A percentile compares a stretch with the other conserved stretches of the same genome.
These are phyloP conservation scores for Scutellaria galericulata DNA, from an alignment of 257 asterid species.

Conservation along the genomic window DNA sequence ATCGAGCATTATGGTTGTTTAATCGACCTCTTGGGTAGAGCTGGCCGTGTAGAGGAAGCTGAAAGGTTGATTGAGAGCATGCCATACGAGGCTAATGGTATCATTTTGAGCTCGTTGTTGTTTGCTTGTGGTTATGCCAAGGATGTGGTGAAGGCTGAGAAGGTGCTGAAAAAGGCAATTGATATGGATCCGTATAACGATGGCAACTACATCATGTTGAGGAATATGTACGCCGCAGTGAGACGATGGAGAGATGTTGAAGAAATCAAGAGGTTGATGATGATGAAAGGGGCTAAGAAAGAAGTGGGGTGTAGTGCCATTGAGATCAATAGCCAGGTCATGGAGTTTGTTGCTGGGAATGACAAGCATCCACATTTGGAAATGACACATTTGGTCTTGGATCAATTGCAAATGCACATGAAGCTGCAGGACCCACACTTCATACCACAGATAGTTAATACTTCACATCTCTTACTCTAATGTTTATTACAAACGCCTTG, in stretches of 20 bases:
- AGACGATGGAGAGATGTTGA: slow-evolving; percentile 90
- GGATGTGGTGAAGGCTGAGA: slow-evolving; percentile 81
- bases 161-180: slow-evolving; percentile 63
- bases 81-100: slow-evolving; percentile 93
- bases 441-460: not conserved
- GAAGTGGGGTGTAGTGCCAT: slow-evolving; percentile 80
- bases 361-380: slow-evolving; percentile 51
- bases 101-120: slow-evolving; percentile 80
- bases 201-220: slow-evolving; percentile 79
- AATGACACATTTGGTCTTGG: slow-evolving; percentile 47
- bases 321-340: slow-evolving; percentile 61
- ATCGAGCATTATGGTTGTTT: slow-evolving; percentile 90
- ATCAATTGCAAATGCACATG: slow-evolving; percentile 67
- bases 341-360: slow-evolving; percentile 79
- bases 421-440: slow-evolving; percentile 32
- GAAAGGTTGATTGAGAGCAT: slow-evolving; percentile 69
- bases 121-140: slow-evolving; percentile 84
- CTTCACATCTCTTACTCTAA: too few species aligned
- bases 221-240: slow-evolving; percentile 88
- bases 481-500: too few species aligned
- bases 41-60: slow-evolving; percentile 85
- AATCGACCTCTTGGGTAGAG: slow-evolving; percentile 84
- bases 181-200: slow-evolving; percentile 76
- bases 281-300: slow-evolving; percentile 76
- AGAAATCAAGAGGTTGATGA: slow-evolving; percentile 67